Base-by-base conservation (phyloP, 768 basidiomycete genomes). In the Serendipita vermifera region DNA sequence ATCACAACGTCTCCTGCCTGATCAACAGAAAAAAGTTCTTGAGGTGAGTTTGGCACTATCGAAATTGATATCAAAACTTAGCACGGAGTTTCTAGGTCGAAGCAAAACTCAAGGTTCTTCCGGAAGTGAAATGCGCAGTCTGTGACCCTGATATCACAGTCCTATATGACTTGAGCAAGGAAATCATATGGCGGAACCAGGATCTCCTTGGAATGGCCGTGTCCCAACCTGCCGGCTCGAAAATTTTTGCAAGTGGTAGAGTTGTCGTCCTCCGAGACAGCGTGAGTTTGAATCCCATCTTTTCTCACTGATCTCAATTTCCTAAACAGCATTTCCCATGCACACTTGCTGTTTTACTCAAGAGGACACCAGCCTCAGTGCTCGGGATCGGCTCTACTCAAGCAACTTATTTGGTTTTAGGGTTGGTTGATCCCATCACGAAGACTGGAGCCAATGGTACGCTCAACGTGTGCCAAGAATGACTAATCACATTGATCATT, bases 1-100 rank as follows among this genome's bases (percentile, higher is more conserved):
- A 1, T 86, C 96, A 0, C 96, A 99, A 65, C 76, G 84, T 35
- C 72, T 97, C 39, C 72, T 97, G 29, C 96, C 96, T 3, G 91
- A 94, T 55, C 89, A 98, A 59, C 91, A 98, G 68, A 82, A 85
- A 66, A 79, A 84, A 65, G 87, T 98, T 22, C 66, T 74, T 2
- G 83, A 94, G 74, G 94, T 89, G 59, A 63, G 77, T 64, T 54
- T 9, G 33, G n/a, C n/a, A n/a, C n/a, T n/a, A n/a, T n/a, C n/a
- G n/a, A n/a, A 20, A 11, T 29, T 7, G 46, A 7, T 27, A 20
- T 51, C n/a, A 22, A 0, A 15, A 20, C 20, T n/a, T 51, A n/a
- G 32, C 46, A 15, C n/a, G 27, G 32, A 20, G 58, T 57, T 29
- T 55, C 48, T 1, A 94, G 92, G 77, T 77, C 60, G 90, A 94